A percentile compares a stretch with the other conserved stretches of the same genome.
Conservation (phyloP, 2,329 filamentous ascomycete genomes). For the Coniochaeta sp. region DNA sequence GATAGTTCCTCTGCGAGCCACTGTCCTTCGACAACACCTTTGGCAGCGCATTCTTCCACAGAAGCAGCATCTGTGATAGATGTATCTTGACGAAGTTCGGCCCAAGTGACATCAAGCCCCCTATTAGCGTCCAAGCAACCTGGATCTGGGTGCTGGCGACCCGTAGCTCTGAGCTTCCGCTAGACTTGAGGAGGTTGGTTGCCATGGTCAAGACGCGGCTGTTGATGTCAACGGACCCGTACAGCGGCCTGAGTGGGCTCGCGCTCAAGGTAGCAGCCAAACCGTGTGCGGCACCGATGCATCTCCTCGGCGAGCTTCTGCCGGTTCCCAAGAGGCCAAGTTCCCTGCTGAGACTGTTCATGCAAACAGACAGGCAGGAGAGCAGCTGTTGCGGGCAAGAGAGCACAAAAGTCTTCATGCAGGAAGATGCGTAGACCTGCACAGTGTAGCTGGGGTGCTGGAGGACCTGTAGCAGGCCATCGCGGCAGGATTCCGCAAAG, state of each 20-base stretch:
- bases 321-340: slow-evolving; percentile 68
- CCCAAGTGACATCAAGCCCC: slow-evolving; percentile 90
- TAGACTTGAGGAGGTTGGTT: slow-evolving; percentile 86
- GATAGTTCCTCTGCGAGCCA: slow-evolving; percentile 69
- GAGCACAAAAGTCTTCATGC: slow-evolving; percentile 78
- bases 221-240: slow-evolving; percentile 93
- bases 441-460: slow-evolving; percentile 96
- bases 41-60: slow-evolving; percentile 96
- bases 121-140: slow-evolving; percentile 95
- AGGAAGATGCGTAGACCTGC: slow-evolving; percentile 81
- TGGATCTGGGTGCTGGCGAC: slow-evolving; percentile 93
- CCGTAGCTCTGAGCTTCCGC: slow-evolving; percentile 81
- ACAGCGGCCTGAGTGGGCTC: slow-evolving; percentile 78
- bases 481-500: slow-evolving; percentile 77
- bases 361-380: slow-evolving; percentile 86
- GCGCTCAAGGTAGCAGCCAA: slow-evolving; percentile 87
- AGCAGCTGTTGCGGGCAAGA: slow-evolving; percentile 89
- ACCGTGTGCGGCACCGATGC: slow-evolving; percentile 86
- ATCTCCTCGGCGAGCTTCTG: slow-evolving; percentile 73
- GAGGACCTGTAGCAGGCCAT: slow-evolving; percentile 81
- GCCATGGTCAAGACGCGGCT: slow-evolving; percentile 86
- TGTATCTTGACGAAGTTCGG: slow-evolving; percentile 99
- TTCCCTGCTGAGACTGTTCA: slow-evolving; percentile 90
- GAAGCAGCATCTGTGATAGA: slow-evolving; percentile 80
- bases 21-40: slow-evolving; percentile 93